Percentiles rank a stretch among this genome's conserved stretches.
Conservation (phyloP, 164 flowering plant genomes). For the Warburgia ugandensis region DNA sequence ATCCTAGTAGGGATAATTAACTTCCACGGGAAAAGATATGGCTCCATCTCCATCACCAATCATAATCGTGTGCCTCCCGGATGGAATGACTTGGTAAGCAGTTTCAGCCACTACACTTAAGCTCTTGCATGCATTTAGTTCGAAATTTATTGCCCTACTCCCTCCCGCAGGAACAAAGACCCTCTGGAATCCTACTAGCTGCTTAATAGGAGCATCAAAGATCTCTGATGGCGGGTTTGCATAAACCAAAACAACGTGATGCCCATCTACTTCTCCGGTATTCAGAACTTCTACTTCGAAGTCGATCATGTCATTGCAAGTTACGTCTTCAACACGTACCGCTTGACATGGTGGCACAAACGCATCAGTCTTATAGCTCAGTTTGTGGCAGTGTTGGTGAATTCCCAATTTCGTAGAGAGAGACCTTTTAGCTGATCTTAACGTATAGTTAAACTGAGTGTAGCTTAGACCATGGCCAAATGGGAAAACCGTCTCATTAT, state of each 20-base stretch:
- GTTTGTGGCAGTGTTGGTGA: neutral
- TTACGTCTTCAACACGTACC: neutral
- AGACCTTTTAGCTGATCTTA: neutral
- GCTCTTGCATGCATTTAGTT: conserved; percentile 17
- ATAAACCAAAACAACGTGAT: conserved; percentile 1
- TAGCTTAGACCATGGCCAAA: conserved; percentile 39
- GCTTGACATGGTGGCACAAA: neutral
- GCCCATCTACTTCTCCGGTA: neutral
- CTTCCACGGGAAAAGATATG: conserved; percentile 7
- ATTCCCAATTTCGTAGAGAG: neutral
- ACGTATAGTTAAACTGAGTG: conserved; percentile 16
- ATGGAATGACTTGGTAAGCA: conserved; percentile 11
- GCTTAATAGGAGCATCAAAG: conserved; percentile 1
- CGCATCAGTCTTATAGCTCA: neutral
- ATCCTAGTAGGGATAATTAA: too few species aligned
- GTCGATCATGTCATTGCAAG: neutral
- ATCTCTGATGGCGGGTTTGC: neutral
- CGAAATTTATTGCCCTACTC: neutral
- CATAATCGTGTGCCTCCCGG: conserved; percentile 12
- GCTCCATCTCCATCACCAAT: conserved; percentile 11
- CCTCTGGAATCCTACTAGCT: conserved; percentile 5
- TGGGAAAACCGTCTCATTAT: conserved; percentile 22
- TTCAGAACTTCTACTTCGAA: conserved; percentile 1
- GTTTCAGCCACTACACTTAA: conserved; percentile 8
- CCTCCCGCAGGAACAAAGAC: neutral